Percentiles rank a stretch among this genome's conserved stretches.
Evolutionary conservation across 2,329 filamentous ascomycete species (phyloP).

Genomic region (Diaporthe capsici): DNA sequence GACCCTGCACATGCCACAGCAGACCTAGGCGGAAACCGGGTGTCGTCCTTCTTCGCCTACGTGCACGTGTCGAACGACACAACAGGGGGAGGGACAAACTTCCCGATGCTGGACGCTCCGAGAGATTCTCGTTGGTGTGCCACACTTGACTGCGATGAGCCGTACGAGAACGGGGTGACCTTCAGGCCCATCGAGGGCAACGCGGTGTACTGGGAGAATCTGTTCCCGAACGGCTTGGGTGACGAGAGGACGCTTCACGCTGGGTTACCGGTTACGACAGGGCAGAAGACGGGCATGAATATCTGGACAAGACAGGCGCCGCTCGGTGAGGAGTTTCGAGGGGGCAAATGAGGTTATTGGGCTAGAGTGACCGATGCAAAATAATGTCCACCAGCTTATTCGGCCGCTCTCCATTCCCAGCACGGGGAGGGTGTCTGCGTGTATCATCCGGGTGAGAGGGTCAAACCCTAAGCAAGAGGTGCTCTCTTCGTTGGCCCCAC

Average conservation of each 20-base stretch:
- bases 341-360: conserved; percentile 36
- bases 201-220: conserved; percentile 58
- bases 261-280: conserved; percentile 55
- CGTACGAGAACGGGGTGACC: conserved; percentile 56
- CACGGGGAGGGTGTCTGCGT: not conserved
- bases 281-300: conserved; percentile 59
- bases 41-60: conserved; percentile 58
- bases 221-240: conserved; percentile 52
- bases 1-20: conserved; percentile 50
- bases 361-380: not conserved
- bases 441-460: not conserved
- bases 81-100: conserved; percentile 56
- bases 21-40: conserved; percentile 54
- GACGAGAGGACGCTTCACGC: conserved; percentile 57
- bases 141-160: conserved; percentile 55
- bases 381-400: not conserved
- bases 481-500: not conserved
- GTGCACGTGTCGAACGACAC: conserved; percentile 52
- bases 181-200: conserved; percentile 56
- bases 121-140: conserved; percentile 54
- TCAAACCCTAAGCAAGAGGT: not conserved
- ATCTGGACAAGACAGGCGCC: conserved; percentile 57
- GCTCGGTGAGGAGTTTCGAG: conserved; percentile 44
- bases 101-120: conserved; percentile 54
- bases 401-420: not conserved